A percentile compares a stretch with the other conserved stretches of the same genome.
phyloP scores from a whole-genome alignment of 2,329 filamentous ascomycete genomes.

The Colletotrichum liriopes region DNA sequence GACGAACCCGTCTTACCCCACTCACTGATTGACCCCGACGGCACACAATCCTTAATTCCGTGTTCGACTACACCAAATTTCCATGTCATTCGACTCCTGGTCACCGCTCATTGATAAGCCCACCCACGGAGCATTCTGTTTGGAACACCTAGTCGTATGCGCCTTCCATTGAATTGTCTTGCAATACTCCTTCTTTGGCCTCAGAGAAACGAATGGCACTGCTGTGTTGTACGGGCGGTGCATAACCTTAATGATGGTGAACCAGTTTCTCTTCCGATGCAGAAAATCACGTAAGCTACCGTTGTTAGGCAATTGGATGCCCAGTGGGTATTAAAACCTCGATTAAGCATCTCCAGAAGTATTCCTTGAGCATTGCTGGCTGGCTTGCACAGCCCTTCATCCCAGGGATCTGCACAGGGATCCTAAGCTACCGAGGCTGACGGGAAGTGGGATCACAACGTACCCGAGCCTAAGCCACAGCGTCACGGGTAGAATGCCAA shows the following conservation, averaged over 20 bases:
- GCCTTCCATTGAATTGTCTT: too few species aligned
- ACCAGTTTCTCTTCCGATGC: too few species aligned
- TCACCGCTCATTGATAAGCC: not conserved
- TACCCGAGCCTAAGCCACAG: constrained; percentile 18
- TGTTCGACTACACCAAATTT: not conserved
- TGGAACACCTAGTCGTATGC: too few species aligned
- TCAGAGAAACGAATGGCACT: too few species aligned
- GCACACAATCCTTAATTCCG: constrained; percentile 10
- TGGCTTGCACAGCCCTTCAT: too few species aligned
- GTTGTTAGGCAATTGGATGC: not conserved
- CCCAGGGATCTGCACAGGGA: not conserved
- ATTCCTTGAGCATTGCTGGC: too few species aligned
- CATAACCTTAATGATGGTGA: too few species aligned
- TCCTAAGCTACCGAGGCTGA: not conserved
- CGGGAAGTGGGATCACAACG: constrained; percentile 28
- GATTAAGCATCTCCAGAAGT: not conserved
- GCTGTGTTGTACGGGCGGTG: too few species aligned
- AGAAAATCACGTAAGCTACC: too few species aligned
- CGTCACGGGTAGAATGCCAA: constrained; percentile 1
- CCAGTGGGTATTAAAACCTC: too few species aligned
- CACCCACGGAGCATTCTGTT: not conserved
- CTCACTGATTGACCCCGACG: not conserved
- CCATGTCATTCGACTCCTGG: not conserved
- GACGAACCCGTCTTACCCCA: not conserved
- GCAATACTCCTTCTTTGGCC: too few species aligned